These are phyloP conservation scores for Syzygium aromaticum DNA, from an alignment of 345 rosid species.

Conservation along the genomic window DNA sequence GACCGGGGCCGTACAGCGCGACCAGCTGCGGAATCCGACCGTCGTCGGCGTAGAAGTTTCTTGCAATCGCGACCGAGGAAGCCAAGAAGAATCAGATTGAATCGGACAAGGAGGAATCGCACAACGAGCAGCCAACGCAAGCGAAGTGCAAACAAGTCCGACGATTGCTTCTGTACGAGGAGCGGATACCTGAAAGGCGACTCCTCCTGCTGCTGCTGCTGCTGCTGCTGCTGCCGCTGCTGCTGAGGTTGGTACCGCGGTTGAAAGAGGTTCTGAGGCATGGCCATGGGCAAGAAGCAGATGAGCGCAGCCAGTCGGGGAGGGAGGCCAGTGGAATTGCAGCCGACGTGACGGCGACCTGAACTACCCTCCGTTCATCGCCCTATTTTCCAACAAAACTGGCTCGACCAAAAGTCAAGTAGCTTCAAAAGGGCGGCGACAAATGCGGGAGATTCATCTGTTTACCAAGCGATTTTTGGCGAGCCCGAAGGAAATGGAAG, in stretches of 20 bases:
- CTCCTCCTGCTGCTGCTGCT: slow-evolving; percentile 17
- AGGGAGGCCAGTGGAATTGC: slow-evolving; percentile 25
- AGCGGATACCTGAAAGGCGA: slow-evolving; percentile 37
- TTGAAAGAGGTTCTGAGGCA: slow-evolving; percentile 46
- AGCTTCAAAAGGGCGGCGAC: slow-evolving; percentile 18
- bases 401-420: slow-evolving; percentile 5
- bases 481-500: slow-evolving; percentile 5
- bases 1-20: slow-evolving; percentile 21
- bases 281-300: slow-evolving; percentile 50
- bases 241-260: slow-evolving; percentile 28
- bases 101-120: neutral
- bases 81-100: neutral
- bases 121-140: neutral
- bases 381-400: slow-evolving; percentile 10
- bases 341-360: neutral
- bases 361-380: slow-evolving; percentile 1
- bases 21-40: slow-evolving; percentile 43
- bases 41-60: slow-evolving; percentile 37
- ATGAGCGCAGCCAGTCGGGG: slow-evolving; percentile 27
- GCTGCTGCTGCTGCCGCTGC: slow-evolving; percentile 24
- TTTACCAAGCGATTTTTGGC: slow-evolving; percentile 6
- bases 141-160: neutral
- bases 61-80: neutral
- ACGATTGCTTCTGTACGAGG: neutral
- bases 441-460: slow-evolving; percentile 16